These are phyloP conservation scores for Cymbopogon citratus DNA, from an alignment of 176 grass and related monocot species.

Conservation along the genomic window DNA sequence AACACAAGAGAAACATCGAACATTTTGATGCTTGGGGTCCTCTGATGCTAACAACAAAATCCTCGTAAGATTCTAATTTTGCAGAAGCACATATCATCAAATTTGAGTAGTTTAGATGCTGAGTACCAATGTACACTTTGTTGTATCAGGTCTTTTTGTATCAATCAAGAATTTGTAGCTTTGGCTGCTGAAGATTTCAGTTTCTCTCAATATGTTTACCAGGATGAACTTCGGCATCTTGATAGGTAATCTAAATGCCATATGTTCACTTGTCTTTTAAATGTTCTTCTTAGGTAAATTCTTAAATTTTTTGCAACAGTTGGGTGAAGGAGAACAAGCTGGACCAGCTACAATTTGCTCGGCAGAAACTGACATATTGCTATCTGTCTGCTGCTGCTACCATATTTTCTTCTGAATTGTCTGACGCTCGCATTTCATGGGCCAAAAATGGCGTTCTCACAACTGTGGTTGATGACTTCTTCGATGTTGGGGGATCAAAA, in stretches of 20 bases:
- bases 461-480: slow-evolving; percentile 71
- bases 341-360: slow-evolving; percentile 69
- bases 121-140: neutral
- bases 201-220: slow-evolving; percentile 46
- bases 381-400: slow-evolving; percentile 64
- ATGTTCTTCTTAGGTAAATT: neutral
- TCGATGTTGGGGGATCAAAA: slow-evolving; percentile 67
- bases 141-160: slow-evolving; percentile 32
- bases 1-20: slow-evolving; percentile 61
- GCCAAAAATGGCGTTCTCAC: slow-evolving; percentile 65
- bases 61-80: slow-evolving; percentile 26
- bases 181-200: slow-evolving; percentile 59
- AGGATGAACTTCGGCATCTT: slow-evolving; percentile 56
- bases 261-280: neutral
- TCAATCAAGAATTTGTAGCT: slow-evolving; percentile 39
- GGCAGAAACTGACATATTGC: slow-evolving; percentile 61
- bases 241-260: slow-evolving; percentile 38
- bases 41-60: slow-evolving; percentile 36
- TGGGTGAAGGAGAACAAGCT: slow-evolving; percentile 63
- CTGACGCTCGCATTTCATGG: slow-evolving; percentile 59
- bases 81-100: neutral
- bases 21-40: slow-evolving; percentile 32
- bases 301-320: slow-evolving; percentile 8
- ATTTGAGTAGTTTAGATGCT: neutral
- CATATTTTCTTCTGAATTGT: slow-evolving; percentile 49